Evolutionary conservation across 2,329 filamentous ascomycete species (phyloP).

Genomic region (Lomentospora prolificans): DNA sequence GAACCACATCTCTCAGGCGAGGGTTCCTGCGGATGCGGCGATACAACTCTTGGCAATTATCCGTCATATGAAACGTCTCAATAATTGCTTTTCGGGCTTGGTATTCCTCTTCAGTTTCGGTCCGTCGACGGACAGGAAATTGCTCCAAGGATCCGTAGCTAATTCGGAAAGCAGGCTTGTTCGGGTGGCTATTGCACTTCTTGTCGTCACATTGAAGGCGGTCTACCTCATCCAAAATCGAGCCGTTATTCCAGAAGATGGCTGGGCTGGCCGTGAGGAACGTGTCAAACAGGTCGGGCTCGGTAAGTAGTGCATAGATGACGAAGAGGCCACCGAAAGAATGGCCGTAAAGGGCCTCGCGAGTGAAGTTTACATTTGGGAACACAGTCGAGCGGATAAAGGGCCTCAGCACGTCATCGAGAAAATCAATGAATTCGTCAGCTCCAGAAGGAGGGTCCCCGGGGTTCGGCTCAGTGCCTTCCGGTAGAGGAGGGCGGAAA

Average conservation of each 20-base stretch:
- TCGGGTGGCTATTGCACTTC: constrained; percentile 7
- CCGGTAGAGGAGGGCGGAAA: constrained; percentile 19
- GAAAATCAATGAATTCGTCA: constrained; percentile 32
- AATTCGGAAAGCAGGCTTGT: constrained; percentile 22
- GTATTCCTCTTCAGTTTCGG: constrained; percentile 21
- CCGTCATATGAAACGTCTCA: constrained; percentile 13
- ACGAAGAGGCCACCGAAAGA: constrained; percentile 39
- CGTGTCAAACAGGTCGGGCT: constrained; percentile 29
- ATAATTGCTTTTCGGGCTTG: constrained; percentile 16
- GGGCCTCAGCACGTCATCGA: constrained; percentile 27
- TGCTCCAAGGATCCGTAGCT: constrained; percentile 23
- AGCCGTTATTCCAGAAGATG: constrained; percentile 36
- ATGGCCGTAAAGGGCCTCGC: constrained; percentile 37
- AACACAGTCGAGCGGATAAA: constrained; percentile 19
- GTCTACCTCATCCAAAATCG: constrained; percentile 24
- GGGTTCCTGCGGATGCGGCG: constrained; percentile 13
- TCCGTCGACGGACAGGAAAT: constrained; percentile 16
- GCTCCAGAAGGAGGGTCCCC: constrained; percentile 28
- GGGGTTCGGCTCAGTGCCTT: constrained; percentile 16
- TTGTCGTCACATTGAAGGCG: constrained; percentile 15
- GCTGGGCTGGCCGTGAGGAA: constrained; percentile 35
- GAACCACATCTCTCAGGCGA: constrained; percentile 14
- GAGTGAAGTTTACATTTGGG: constrained; percentile 21
- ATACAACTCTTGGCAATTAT: constrained; percentile 11
- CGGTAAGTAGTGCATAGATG: constrained; percentile 31